Evolutionary conservation across 495 filamentous ascomycete species (phyloP), one percentile per base, ranked within the genome.

Genomic region (Amphirosellinia nigrospora): DNA sequence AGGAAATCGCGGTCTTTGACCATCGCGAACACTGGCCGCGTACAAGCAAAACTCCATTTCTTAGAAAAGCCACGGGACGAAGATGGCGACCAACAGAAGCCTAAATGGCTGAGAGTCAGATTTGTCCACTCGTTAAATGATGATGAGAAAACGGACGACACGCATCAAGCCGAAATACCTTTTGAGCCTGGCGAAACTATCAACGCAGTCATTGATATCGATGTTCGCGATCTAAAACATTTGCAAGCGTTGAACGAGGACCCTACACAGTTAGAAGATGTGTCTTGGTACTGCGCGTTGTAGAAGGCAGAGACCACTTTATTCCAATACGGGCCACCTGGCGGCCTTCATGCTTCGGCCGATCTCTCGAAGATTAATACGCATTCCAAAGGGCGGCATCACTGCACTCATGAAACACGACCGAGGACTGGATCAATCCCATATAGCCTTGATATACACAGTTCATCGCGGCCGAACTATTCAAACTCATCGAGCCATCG

Each of bases 281-380:
- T 98, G 90, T 98, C 10, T 83, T 98, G 30, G 89, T 99, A 6
- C 86, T 99, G n/a, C 90, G 94, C 11, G 92, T 98, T 10, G 85
- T 88, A 10, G 87, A 90, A 58, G 96, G 96, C 2, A 86, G 93
- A 60, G 96, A 99, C 71, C 91, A 98, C 77, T 99, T 99, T 77
- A 87, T 99, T 58, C 89, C 94, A 1, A 83, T 96, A 9, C 86
- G 84, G 4, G 95, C 89, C 0, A 79, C 83, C 0, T 99, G 96
- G 96, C 79, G 89, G 3, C 93, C 89, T 28, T 94, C 92, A 0
- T 92, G 89, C 71, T 94, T 98, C 64, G 94, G 93, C 0, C 89
- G 92, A 59, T 92, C 91, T 9, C 83, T 98, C 46, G 89, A 92
- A 60, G 92, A 96, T 86, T 99, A 19, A 92, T 94, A 21, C 87